Percentiles rank a stretch among this genome's conserved stretches.
Evolutionary conservation across 805 yeast genomes (phyloP).

Genomic region (Cyberlindnera xylosilytica): DNA sequence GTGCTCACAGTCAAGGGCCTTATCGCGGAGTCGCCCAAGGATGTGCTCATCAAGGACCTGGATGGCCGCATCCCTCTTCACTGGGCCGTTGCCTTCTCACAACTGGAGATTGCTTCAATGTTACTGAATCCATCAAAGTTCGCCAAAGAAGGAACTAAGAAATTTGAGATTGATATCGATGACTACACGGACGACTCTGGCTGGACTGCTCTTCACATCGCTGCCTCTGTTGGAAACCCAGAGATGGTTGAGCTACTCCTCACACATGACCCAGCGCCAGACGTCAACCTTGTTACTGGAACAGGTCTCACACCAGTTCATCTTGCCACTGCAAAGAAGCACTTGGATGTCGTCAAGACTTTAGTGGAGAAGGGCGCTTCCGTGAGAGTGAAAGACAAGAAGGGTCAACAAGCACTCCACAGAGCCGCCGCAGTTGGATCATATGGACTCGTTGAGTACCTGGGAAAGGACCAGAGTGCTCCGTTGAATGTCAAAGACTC

Average conservation of each 20-base stretch:
- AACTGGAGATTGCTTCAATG: constrained; percentile 47
- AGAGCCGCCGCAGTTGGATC: constrained; percentile 83
- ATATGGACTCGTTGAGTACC: constrained; percentile 47
- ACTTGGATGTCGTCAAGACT: constrained; percentile 47
- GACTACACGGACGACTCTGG: constrained; percentile 70
- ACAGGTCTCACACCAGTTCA: constrained; percentile 75
- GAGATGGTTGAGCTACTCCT: constrained; percentile 50
- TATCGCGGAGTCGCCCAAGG: constrained; percentile 42
- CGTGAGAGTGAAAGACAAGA: constrained; percentile 62
- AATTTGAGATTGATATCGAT: constrained; percentile 57
- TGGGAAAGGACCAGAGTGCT: constrained; percentile 48
- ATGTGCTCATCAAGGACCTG: constrained; percentile 49
- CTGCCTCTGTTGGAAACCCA: constrained; percentile 67
- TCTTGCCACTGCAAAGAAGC: constrained; percentile 70
- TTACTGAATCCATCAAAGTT: constrained; percentile 37
- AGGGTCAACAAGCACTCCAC: constrained; percentile 66
- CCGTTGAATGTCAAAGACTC: constrained; percentile 67
- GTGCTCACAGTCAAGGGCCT: constrained; percentile 47
- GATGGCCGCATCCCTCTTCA: constrained; percentile 82
- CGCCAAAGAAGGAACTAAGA: constrained; percentile 14
- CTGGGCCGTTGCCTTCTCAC: constrained; percentile 78
- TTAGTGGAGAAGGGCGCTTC: constrained; percentile 57
- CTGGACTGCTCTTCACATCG: constrained; percentile 87
- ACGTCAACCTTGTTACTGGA: constrained; percentile 58
- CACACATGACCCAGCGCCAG: constrained; percentile 49